phyloP scores from a whole-genome alignment of 495 filamentous ascomycete species.

The Cudoniella acicularis region DNA sequence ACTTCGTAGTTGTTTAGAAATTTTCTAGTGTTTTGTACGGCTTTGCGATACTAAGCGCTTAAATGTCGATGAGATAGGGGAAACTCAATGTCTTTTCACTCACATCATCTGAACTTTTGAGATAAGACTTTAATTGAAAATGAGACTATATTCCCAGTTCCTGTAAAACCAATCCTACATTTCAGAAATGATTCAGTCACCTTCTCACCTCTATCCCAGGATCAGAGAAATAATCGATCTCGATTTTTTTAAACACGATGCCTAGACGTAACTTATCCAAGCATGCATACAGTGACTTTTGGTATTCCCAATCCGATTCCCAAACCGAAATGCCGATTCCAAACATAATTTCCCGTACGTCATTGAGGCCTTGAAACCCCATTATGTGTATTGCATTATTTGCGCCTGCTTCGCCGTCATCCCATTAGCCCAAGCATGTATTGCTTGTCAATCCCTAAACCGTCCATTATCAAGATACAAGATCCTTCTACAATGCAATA shows the following conservation, averaged over 20 bases:
- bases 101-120: no score
- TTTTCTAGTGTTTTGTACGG: no score
- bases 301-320: constrained; percentile 9
- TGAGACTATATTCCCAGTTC: no score
- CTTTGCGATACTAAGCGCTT: no score
- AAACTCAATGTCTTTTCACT: no score
- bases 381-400: not conserved
- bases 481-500: constrained; percentile 11
- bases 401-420: not conserved
- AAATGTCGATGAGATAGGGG: no score
- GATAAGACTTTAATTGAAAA: no score
- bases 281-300: constrained; percentile 2
- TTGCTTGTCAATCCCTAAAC: not conserved
- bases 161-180: no score
- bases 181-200: not conserved
- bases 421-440: not conserved
- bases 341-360: no score
- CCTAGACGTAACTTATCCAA: not conserved
- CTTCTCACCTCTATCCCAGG: not conserved
- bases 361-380: constrained; percentile 3
- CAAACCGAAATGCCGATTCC: not conserved
- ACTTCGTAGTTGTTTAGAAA: no score
- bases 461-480: not conserved
- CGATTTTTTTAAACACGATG: not conserved
- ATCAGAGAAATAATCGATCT: not conserved